Evolutionary conservation across 148 eudicot species (phyloP), one percentile per base, ranked within the genome.

Genomic region (Chenopodium quinoa): DNA sequence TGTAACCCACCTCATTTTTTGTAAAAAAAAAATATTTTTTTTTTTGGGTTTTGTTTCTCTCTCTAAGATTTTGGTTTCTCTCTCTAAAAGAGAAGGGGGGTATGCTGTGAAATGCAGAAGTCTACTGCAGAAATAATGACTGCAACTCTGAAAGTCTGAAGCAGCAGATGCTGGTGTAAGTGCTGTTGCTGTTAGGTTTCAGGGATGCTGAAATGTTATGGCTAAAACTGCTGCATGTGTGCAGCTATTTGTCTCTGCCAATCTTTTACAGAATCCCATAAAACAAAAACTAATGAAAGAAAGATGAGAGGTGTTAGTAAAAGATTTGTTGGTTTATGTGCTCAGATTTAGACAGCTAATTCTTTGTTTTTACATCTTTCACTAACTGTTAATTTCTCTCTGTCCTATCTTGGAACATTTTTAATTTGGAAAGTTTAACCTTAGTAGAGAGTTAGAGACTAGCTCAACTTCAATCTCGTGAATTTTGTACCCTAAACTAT

Each of bases 231-330:
- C 84, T 82, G 89, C 87, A 83, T 83, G 81, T 83, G 81, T 76
- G 87, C 97, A 93, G 89, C 93, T 84, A 84, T 85, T 83, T 91
- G 91, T 88, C 93, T 91, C 93, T 93, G 94, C 90, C 92, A 90
- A 48, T 76, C 62, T 75, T 56, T 75, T 76, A 86, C 94, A 86
- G 90, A 93, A 91, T 90, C 88, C 90, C 88, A 90, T 90, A 90
- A 89, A 90, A 91, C 68, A 68, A 75, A 34, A 90, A 91, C 75
- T 76, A 75, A 34, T 23, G 58, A 48, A 25, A 74, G 60, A 20
- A 23, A 4, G 17, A 13, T 4, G 4, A 56, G 16, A 14, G 56
- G 56, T 17, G 13, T 37, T 32, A 37, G 4, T 22, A 50, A 50
- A 50, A 50, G 60, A 46, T 44, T 77, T 77, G 69, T 77, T 65